These are phyloP conservation scores for Metschnikowia rubicola DNA, from an alignment of 805 yeast genomes.

Conservation along the genomic window DNA sequence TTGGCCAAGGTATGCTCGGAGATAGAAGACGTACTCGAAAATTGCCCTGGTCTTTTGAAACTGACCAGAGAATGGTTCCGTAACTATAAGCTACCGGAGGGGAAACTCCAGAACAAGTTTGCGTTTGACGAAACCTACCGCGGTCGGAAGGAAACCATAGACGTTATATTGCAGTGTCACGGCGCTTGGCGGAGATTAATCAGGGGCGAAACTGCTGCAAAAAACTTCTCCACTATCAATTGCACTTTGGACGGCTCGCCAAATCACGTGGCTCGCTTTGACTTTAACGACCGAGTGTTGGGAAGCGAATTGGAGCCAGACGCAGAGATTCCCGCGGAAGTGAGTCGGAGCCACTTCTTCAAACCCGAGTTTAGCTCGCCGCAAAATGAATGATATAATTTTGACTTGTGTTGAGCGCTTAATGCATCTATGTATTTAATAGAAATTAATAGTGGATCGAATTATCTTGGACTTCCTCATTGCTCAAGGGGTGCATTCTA, in stretches of 20 bases:
- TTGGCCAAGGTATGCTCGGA: conserved; percentile 83
- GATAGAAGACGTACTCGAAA: conserved; percentile 84
- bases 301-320: conserved; percentile 13
- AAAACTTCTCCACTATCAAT: conserved; percentile 12
- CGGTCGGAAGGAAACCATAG: conserved; percentile 81
- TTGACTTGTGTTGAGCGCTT: no score
- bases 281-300: conserved; percentile 15
- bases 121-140: conserved; percentile 96
- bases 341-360: conserved; percentile 12
- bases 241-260: conserved; percentile 11
- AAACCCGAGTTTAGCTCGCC: background rate
- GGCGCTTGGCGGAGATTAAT: conserved; percentile 81
- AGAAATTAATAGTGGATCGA: no score
- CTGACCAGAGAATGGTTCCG: conserved; percentile 98
- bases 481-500: no score
- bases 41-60: conserved; percentile 89
- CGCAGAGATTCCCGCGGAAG: conserved; percentile 11
- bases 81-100: conserved; percentile 96
- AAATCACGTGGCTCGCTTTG: conserved; percentile 5
- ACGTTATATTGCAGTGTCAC: conserved; percentile 75
- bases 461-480: no score
- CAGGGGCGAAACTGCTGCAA: conserved; percentile 48
- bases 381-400: no score
- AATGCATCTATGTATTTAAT: no score
- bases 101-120: conserved; percentile 93